Percentiles rank a stretch among this genome's conserved stretches.
These are phyloP conservation scores for Aegle marmelos DNA, from an alignment of 345 rosid species.

Conservation along the genomic window DNA sequence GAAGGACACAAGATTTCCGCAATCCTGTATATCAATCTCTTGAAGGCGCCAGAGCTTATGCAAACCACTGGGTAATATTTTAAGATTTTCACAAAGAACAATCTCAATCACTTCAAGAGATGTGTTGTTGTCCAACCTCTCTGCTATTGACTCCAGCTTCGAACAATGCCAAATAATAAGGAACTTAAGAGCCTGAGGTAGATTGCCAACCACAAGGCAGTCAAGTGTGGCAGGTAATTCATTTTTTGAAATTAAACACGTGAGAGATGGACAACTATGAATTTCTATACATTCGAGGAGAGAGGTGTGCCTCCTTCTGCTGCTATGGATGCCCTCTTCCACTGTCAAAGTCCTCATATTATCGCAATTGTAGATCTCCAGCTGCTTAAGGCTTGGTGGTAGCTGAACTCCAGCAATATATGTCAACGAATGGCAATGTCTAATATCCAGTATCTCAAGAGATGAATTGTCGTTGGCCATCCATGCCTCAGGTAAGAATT, in stretches of 20 bases:
- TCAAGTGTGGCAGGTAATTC: not conserved
- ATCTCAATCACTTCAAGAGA: not conserved
- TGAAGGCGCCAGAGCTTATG: constrained; percentile 2
- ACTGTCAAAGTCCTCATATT: not conserved
- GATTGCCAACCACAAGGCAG: not conserved
- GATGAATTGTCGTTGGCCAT: not conserved
- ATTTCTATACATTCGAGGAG: not conserved
- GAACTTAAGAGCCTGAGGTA: not conserved
- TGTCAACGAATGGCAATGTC: not conserved
- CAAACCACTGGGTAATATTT: not conserved
- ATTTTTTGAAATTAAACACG: not conserved
- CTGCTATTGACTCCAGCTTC: not conserved
- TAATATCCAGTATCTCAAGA: not conserved
- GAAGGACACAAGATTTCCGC: not conserved
- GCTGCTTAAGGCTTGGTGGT: not conserved
- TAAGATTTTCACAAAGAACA: not conserved
- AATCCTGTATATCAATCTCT: not conserved
- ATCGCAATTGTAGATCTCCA: not conserved
- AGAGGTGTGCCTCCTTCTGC: not conserved
- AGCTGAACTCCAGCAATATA: not conserved
- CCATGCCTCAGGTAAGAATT: not conserved
- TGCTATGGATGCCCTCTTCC: not conserved
- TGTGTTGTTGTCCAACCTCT: not conserved
- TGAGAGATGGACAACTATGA: not conserved
- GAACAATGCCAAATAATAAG: not conserved